Evolutionary conservation across 352 stramenopile species (phyloP), one percentile per base, ranked within the genome.

Genomic region (Phytopythium oedochilum): DNA sequence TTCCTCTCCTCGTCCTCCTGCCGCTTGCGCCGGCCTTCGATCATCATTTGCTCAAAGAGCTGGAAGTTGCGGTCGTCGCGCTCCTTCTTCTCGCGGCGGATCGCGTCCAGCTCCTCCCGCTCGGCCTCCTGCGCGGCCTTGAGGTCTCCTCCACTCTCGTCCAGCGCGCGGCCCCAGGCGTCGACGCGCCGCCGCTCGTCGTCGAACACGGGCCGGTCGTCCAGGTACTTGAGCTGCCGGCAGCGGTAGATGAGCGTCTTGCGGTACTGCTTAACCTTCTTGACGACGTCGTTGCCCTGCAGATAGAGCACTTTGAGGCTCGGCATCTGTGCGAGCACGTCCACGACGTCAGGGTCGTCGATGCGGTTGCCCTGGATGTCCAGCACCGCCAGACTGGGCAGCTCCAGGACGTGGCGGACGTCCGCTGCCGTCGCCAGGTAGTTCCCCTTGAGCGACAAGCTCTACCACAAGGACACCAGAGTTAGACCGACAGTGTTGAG

Each of bases 21-120:
- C 39, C 73, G 66, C 66, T 88, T 88, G 26, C 70, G 72, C 1
- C 73, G 60, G 6, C 83, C 77, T 47, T 90, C 76, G 25, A 82
- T 58, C 71, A 97, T 90, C 77, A 97, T 89, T 55, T 91, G 64
- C 61, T 96, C 84, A 50, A 97, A 96, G 35, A 79, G 74, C 17
- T 83, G 60, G 59, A 94, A 96, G 61, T 96, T 96, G 29, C 73
- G 55, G 28, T 94, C 78, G 51, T 97, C 87, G 14, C 79, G 78
- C 45, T 86, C 81, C 46, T 80, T 87, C 76, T 96, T 97, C 53
- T 96, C 86, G 36, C 92, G 64, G 12, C 86, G 78, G 59, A 95
- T 94, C 2, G 64, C 58, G 18, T 85, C 73, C 67, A 97, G 91
- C 67, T 96, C 88, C 14, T 73, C 70, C 11, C 89, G 84, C 66